Evolutionary conservation across 2,329 filamentous ascomycete genomes (phyloP), one percentile per base, ranked within the genome.

Genomic region (Pseudogymnoascus sp.): DNA sequence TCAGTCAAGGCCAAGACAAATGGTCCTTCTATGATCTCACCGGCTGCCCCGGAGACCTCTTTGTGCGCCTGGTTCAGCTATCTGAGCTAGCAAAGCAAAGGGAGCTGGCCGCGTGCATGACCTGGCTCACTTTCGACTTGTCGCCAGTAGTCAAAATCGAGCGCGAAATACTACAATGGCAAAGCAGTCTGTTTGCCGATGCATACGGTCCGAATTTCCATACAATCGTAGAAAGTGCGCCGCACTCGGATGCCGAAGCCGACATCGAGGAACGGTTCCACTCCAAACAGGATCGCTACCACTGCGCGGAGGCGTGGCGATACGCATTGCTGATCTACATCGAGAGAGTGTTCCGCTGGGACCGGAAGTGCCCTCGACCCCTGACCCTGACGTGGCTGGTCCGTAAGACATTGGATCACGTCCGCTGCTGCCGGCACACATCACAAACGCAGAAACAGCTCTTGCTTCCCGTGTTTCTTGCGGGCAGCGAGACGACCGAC

Each of bases 231-330:
- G 45, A 52, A 19, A 52, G 19, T 33, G 26, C 45, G 6, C 33
- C 45, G 30, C 30, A 57, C 3, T 23, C 35, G 7, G 52, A 45
- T 12, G 34, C 64, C 19, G 60, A 67, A 19, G 62, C 61, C 9
- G 45, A 59, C 19, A 33, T 48, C n/a, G 58, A 57, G 58, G 58
- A 59, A 35, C 33, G n/a, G 12, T 33, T 45, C 12, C 58, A 57
- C 23, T 23, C 30, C 3, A 34, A 52, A 33, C 62, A 63, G 23
- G 70, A 73, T 59, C 64, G 68, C 1, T 66, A 71, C 41, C 69
- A 73, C 60, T 72, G 71, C 59, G 67, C 70, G 12, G 71, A 73
- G 52, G 70, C 71, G 1, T 73, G 71, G 71, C 59, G 71, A 18
- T 66, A 69, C 37, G 66, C 69, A 3, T 60, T 73, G 8, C 64